Evolutionary conservation across 352 stramenopile species (phyloP).

Genomic region (Phytophthora nicotianae): DNA sequence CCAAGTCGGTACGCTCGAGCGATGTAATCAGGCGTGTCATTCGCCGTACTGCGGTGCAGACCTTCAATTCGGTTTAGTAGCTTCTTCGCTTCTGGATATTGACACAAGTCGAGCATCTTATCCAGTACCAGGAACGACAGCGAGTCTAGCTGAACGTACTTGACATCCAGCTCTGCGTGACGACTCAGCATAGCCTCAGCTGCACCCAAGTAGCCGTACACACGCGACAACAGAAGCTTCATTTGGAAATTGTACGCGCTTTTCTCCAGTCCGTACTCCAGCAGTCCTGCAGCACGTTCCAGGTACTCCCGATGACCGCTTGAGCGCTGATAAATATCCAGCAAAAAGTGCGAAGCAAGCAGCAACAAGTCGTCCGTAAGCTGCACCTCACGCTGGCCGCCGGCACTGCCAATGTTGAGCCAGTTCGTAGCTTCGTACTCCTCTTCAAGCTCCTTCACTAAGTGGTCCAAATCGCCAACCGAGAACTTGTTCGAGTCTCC

Average conservation of each 20-base stretch:
- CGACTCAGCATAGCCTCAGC: constrained; percentile 64
- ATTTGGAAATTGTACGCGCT: constrained; percentile 92
- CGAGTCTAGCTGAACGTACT: constrained; percentile 88
- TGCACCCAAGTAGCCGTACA: constrained; percentile 81
- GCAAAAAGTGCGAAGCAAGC: constrained; percentile 68
- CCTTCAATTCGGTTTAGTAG: constrained; percentile 54
- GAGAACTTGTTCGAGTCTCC: constrained; percentile 25
- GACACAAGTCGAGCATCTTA: constrained; percentile 70
- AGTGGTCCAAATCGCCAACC: constrained; percentile 36
- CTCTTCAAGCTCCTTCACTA: constrained; percentile 55
- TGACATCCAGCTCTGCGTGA: constrained; percentile 82
- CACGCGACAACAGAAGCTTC: constrained; percentile 82
- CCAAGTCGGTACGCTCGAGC: constrained; percentile 76
- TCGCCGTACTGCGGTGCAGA: constrained; percentile 59
- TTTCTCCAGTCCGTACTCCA: constrained; percentile 79
- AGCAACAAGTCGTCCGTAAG: constrained; percentile 84
- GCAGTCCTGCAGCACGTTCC: constrained; percentile 54
- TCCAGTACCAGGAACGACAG: constrained; percentile 86
- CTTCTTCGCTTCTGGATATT: constrained; percentile 58
- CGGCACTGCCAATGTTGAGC: constrained; percentile 73
- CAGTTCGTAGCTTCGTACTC: constrained; percentile 77
- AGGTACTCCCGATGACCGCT: constrained; percentile 44
- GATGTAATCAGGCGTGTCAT: constrained; percentile 86
- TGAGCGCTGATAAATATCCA: constrained; percentile 70
- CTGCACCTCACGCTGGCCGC: constrained; percentile 85